Evolutionary conservation across 352 stramenopile genomes (phyloP), one percentile per base, ranked within the genome.

Genomic region (Phytopythium vexans): DNA sequence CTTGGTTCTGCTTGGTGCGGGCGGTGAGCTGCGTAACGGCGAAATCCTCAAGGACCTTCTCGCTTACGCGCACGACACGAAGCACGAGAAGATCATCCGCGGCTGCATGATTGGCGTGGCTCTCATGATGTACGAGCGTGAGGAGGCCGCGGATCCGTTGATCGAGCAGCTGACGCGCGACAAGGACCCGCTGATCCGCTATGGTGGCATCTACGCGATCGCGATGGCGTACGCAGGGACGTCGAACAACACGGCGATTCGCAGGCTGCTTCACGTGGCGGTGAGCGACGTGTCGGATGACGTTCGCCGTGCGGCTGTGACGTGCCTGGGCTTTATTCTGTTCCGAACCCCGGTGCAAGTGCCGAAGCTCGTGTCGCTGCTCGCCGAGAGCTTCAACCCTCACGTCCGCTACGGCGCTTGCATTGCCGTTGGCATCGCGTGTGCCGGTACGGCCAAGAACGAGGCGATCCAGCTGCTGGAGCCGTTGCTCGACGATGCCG

Each of bases 71-170:
- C 88, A 98, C 60, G 96, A 99, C 62, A 99, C 97, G 11, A 94
- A 98, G 56, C 97, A 99, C 78, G 97, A 99, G 73, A 99, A 99
- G 71, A 99, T 99, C 64, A 99, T 99, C 60, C 94, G 97, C 36
- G 97, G 96, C 31, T 94, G 98, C 55, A 90, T 97, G 32, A 97
- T 99, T 78, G 96, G 95, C 48, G 84, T 99, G 41, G 97, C 97
- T n/a, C 78, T 99, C 7, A 98, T 98, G 69, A 97, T 98, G 69
- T 99, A 98, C 63, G 96, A 97, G 55, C 91, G 96, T 47, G 96
- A 99, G 70, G 96, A 99, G 60, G 88, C 95, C 47, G 95, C 95
- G 0, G 97, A 99, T 53, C 73, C 75, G 0, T 71, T 98, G n/a
- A 98, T 99, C 50, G 95, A 99, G 63, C 92, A 99, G 64, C 86